Base-by-base conservation (phyloP, 768 basidiomycete species). In the Suillus subalutaceus region DNA sequence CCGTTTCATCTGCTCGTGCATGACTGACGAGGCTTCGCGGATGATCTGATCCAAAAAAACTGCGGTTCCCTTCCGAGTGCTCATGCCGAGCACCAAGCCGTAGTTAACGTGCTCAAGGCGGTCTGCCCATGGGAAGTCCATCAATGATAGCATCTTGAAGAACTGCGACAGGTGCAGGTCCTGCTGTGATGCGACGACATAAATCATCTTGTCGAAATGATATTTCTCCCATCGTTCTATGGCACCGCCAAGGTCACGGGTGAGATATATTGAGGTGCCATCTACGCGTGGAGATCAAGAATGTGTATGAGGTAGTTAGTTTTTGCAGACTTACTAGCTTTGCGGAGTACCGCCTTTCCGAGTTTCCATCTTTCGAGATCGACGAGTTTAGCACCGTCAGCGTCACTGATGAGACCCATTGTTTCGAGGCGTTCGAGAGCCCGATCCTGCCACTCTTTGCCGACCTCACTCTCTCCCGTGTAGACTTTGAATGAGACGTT, bases 1-100 rank as follows among this genome's bases (percentile, higher is more conserved):
- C 79, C 90, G 90, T 78, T 82, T 84, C 97, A 99, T 99, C 79
- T 96, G 94, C 66, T 96, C 95, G 79, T 93, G 94, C 97, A 99
- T 99, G 60, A 91, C 89, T 53, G 86, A 84, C 6, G 88, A 85
- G 0, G 96, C 94, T 73, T 97, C 96, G 70, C 90, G 86, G 76
- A 94, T 91, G 70, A 94, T 98, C 77, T 98, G 88, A 72, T 97
- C 89, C 38, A 99, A 81, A 85, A 98, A 98, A 60, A 97, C 95
- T 55, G 93, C 96, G 0, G 94, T 98, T 43, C 96, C 96, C 78
- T 90, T 94, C 40, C 93, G 87, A 30, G 93, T 94, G 77, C 90
- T 96, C 97, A 99, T 99, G 65, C 97, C 97, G 63, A 87, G 89
- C 26, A 99, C 96, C 67, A 97, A 81, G 20, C 94, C 93, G 71